Evolutionary conservation across 2,329 filamentous ascomycete species (phyloP).

Genomic region (Hirsutella minnesotensis): DNA sequence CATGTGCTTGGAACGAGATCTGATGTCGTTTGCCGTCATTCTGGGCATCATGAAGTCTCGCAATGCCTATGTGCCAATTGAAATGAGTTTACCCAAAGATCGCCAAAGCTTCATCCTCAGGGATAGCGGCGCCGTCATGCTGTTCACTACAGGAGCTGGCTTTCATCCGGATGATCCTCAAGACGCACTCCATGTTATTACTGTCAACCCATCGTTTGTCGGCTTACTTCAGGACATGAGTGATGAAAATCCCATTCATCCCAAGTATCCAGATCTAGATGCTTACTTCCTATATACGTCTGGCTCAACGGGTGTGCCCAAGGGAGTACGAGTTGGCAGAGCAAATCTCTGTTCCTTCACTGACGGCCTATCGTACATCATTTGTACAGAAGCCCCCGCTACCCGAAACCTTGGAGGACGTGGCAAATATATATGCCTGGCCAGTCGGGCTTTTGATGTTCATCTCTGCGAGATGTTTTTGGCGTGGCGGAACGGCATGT

Average conservation of each 20-base stretch:
- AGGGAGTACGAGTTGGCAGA: not conserved
- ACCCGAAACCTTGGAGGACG: not conserved
- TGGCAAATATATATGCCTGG: not conserved
- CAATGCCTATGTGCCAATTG: not conserved
- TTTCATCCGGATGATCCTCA: not conserved
- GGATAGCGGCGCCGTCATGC: not conserved
- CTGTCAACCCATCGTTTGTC: not conserved
- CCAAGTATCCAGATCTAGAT: not conserved
- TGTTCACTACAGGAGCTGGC: not conserved
- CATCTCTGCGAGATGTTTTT: not conserved
- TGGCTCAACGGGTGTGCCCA: not conserved
- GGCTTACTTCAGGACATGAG: not conserved
- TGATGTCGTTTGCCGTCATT: not conserved
- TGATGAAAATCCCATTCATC: not conserved
- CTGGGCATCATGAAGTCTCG: not conserved
- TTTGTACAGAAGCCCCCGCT: not conserved
- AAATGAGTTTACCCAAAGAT: not conserved
- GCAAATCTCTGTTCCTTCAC: not conserved
- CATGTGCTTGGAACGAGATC: not conserved
- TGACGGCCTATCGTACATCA: not conserved
- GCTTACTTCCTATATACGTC: not conserved
- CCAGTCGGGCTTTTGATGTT: not conserved
- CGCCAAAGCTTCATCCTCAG: not conserved
- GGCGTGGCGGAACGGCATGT: not conserved
- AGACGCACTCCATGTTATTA: not conserved